These are phyloP conservation scores for Sporisorium scitamineum DNA, from an alignment of 1,284 basidiomycete species.

Conservation along the genomic window DNA sequence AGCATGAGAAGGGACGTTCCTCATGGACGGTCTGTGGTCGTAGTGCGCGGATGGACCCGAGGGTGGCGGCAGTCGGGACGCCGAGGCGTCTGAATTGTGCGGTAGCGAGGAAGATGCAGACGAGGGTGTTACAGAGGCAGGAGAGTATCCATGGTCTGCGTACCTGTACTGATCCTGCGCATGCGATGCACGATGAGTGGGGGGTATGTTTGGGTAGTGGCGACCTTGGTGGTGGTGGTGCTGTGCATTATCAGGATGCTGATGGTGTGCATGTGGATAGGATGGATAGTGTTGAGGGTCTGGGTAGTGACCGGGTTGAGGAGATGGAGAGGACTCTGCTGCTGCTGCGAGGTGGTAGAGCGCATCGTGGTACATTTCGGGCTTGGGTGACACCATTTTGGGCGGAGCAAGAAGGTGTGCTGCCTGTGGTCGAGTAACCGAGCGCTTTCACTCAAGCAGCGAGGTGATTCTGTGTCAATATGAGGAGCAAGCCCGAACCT, in stretches of 20 bases:
- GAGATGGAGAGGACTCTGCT: slow-evolving; percentile 44
- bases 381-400: slow-evolving; percentile 35
- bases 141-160: slow-evolving; percentile 25
- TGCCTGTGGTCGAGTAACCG: background rate
- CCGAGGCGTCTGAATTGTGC: slow-evolving; percentile 4
- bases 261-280: slow-evolving; percentile 9
- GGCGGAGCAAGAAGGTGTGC: background rate
- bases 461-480: background rate
- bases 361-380: slow-evolving; percentile 46
- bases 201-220: slow-evolving; percentile 17
- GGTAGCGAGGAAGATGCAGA: slow-evolving; percentile 18
- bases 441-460: too few species aligned
- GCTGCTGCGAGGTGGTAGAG: slow-evolving; percentile 47
- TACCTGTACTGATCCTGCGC: slow-evolving; percentile 34
- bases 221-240: slow-evolving; percentile 18
- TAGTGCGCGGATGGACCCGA: slow-evolving; percentile 3
- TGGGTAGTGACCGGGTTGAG: slow-evolving; percentile 23
- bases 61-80: slow-evolving; percentile 8
- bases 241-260: slow-evolving; percentile 12
- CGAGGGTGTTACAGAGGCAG: slow-evolving; percentile 16
- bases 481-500: too few species aligned
- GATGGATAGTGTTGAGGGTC: slow-evolving; percentile 15
- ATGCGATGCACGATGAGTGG: slow-evolving; percentile 15
- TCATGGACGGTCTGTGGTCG: slow-evolving; percentile 8
- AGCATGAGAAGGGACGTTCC: slow-evolving; percentile 3